phyloP scores from a whole-genome alignment of 208 protist species.

The Wallacemonas sp. region DNA sequence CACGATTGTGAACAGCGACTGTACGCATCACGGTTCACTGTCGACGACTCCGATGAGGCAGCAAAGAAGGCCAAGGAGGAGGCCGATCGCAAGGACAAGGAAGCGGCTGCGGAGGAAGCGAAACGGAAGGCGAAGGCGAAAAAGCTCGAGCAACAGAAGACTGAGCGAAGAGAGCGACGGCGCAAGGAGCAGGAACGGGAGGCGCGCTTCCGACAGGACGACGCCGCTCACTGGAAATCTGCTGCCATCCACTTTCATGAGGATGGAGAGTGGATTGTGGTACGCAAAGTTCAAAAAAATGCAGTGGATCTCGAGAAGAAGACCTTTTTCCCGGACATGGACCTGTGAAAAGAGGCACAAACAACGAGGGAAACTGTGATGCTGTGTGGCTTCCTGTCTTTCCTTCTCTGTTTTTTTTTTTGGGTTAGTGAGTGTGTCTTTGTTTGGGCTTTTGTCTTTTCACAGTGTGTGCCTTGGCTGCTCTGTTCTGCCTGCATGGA shows the following conservation, averaged over 20 bases:
- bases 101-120: slow-evolving; percentile 36
- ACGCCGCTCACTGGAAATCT: slow-evolving; percentile 42
- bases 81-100: slow-evolving; percentile 30
- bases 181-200: slow-evolving; percentile 44
- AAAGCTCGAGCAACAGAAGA: slow-evolving; percentile 34
- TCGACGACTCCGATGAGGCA: slow-evolving; percentile 65
- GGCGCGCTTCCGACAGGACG: slow-evolving; percentile 36
- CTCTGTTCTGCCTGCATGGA: no score
- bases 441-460: background rate
- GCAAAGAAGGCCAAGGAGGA: slow-evolving; percentile 35
- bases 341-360: slow-evolving; percentile 15
- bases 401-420: slow-evolving; percentile 4
- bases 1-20: slow-evolving; percentile 12
- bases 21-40: slow-evolving; percentile 6
- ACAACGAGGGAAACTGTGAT: background rate
- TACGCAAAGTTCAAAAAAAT: slow-evolving; percentile 56
- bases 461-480: no score
- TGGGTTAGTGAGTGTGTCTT: background rate
- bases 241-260: slow-evolving; percentile 33
- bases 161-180: slow-evolving; percentile 34
- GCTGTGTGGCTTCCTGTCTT: background rate
- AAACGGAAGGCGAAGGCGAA: slow-evolving; percentile 37
- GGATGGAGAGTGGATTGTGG: slow-evolving; percentile 79
- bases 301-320: slow-evolving; percentile 69
- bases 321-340: slow-evolving; percentile 42